Evolutionary conservation across 2,329 filamentous ascomycete species (phyloP), one percentile per base, ranked within the genome.

Genomic region (Curvularia eragrostidis): DNA sequence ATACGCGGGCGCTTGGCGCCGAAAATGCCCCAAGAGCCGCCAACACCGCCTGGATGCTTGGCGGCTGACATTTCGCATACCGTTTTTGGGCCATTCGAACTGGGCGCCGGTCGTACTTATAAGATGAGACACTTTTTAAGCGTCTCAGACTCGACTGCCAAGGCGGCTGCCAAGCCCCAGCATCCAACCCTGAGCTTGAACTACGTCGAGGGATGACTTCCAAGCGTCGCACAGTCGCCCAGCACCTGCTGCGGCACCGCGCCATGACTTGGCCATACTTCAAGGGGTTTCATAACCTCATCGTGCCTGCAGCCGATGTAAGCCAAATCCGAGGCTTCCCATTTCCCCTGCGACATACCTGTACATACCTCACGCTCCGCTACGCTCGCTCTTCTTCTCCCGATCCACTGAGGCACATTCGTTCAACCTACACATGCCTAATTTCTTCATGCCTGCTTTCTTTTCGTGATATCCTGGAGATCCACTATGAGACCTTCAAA

Each of bases 401-500:
- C 8, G 2, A n/a, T 30, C 34, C 21, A 18, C 34, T 48, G 48
- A 56, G 38, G 43, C 54, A 48, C 54, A 36, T 44, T 46, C 60
- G 50, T 58, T 61, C 43, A 18, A n/a, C n/a, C 28, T 19, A 21
- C 57, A 53, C 42, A 63, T 63, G 62, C 38, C 24, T 23, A 21
- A 10, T 23, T n/a, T 41, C 43, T 10, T 41, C 39, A 7, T 26
- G n/a, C 15, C 39, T 10, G 39, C 24, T 30, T 56, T 50, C 30
- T 50, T 48, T 39, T 39, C 15, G 34, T 61, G 38, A 56, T 61
- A 58, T 34, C 48, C 52, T 48, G 54, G 26, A 46, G 38, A 52
- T 61, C 57, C 54, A 53, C 52, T 19, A 70, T 70, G 68, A 70
- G 62, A 59, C 61, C 61, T 44, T 66, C 58, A 10, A 64, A 38